Conservation (phyloP, 176 grass and related monocot species). For the Hordeum marinum region DNA sequence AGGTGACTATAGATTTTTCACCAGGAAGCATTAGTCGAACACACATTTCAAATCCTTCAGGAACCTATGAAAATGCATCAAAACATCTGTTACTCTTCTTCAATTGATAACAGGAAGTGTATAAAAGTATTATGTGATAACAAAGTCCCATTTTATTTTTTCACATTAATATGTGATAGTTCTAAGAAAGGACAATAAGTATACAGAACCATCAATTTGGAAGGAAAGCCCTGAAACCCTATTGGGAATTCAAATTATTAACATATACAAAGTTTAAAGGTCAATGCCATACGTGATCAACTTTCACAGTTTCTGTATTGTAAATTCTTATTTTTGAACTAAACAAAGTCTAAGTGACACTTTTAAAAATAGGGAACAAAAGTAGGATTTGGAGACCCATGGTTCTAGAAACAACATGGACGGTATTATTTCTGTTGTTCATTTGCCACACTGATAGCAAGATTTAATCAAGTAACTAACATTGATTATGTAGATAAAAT, state of each 20-base stretch:
- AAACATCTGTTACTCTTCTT: not conserved
- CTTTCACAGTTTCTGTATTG: not conserved
- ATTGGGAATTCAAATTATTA: not conserved
- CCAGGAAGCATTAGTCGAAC: conserved; percentile 97
- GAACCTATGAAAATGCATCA: conserved; percentile 55
- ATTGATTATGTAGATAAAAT: not conserved
- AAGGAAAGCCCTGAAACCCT: not conserved
- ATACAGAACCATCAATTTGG: not conserved
- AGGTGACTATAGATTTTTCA: conserved; percentile 80
- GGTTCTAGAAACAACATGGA: not conserved
- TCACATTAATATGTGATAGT: not conserved
- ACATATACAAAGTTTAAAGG: not conserved
- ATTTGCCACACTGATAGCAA: not conserved
- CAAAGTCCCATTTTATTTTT: not conserved
- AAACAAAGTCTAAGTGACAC: not conserved
- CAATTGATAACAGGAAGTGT: not conserved
- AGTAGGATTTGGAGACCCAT: not conserved
- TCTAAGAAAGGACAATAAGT: not conserved
- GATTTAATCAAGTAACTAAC: not conserved
- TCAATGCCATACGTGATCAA: not conserved
- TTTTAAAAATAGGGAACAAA: not conserved
- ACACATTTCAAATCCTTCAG: conserved; percentile 97
- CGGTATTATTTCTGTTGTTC: not conserved
- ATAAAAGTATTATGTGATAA: not conserved
- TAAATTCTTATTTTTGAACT: not conserved